Conservation (phyloP, 345 rosid species). For the Rubroshorea leprosula region DNA sequence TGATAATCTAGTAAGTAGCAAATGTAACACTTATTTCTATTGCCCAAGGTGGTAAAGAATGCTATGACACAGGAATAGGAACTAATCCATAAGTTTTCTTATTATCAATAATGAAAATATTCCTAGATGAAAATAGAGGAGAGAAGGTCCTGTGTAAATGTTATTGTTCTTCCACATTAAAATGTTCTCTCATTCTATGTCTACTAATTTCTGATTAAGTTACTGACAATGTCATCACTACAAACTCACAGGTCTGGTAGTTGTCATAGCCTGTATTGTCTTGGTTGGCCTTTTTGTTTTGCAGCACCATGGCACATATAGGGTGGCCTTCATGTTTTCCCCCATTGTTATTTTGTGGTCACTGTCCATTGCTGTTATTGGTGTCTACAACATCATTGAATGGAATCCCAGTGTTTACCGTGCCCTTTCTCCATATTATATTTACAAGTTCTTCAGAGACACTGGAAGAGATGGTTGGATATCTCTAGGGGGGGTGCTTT, state of each 20-base stretch:
- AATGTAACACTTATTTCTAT: constrained; percentile 2
- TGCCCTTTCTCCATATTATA: constrained; percentile 83
- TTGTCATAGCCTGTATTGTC: constrained; percentile 52
- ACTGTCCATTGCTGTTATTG: constrained; percentile 53
- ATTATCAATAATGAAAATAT: not conserved
- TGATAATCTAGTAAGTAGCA: not conserved
- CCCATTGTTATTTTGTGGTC: constrained; percentile 80
- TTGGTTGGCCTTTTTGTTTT: constrained; percentile 84
- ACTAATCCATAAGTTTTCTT: not conserved
- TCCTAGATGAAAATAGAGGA: not conserved
- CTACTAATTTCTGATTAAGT: constrained; percentile 10
- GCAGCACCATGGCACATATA: constrained; percentile 81
- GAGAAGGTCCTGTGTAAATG: not conserved
- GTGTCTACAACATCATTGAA: constrained; percentile 62
- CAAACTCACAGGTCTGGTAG: constrained; percentile 59
- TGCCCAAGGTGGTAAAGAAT: not conserved
- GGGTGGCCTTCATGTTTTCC: constrained; percentile 65
- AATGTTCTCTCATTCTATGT: constrained; percentile 1
- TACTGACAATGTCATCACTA: constrained; percentile 14
- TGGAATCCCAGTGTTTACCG: constrained; percentile 75
- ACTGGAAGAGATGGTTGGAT: constrained; percentile 83
- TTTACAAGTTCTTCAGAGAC: constrained; percentile 53
- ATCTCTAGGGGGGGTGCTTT: constrained; percentile 75
- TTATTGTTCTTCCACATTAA: constrained; percentile 4
- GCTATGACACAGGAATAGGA: not conserved